Evolutionary conservation across 441 rosid genomes (phyloP).

Genomic region (Macaranga tanarius): DNA sequence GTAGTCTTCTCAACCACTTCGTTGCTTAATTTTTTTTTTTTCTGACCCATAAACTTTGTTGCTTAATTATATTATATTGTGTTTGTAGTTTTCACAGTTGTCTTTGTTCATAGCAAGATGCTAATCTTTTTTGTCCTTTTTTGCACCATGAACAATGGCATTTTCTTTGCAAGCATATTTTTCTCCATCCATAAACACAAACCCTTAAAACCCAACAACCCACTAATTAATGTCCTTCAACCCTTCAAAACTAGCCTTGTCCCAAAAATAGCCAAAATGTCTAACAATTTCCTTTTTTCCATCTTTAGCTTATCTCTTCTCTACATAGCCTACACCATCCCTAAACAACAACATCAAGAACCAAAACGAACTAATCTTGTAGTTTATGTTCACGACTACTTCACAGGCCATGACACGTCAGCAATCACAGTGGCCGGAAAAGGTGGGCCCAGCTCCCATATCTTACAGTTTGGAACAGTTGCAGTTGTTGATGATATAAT

Average conservation of each 20-base stretch:
- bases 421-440: constrained; percentile 36
- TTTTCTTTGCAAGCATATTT: constrained; percentile 22
- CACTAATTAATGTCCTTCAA: neutral
- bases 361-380: constrained; percentile 34
- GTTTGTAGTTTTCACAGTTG: no score
- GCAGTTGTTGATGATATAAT: constrained; percentile 44
- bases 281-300: constrained; percentile 33
- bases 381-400: constrained; percentile 42
- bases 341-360: constrained; percentile 10
- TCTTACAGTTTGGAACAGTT: constrained; percentile 39
- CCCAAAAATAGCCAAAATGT: constrained; percentile 18
- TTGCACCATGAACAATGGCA: constrained; percentile 4
- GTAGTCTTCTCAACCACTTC: neutral
- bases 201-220: neutral
- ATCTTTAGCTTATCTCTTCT: constrained; percentile 24
- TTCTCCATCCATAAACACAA: neutral
- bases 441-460: constrained; percentile 26
- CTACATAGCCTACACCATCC: constrained; percentile 33
- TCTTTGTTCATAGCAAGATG: no score
- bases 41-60: no score
- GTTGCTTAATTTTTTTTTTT: constrained; percentile 10
- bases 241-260: neutral
- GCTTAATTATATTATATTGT: no score
- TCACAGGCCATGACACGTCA: constrained; percentile 36
- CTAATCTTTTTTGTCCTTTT: constrained; percentile 8